phyloP scores from a whole-genome alignment of 2,329 filamentous ascomycete species.

The Trichoderma cornu-damae region DNA sequence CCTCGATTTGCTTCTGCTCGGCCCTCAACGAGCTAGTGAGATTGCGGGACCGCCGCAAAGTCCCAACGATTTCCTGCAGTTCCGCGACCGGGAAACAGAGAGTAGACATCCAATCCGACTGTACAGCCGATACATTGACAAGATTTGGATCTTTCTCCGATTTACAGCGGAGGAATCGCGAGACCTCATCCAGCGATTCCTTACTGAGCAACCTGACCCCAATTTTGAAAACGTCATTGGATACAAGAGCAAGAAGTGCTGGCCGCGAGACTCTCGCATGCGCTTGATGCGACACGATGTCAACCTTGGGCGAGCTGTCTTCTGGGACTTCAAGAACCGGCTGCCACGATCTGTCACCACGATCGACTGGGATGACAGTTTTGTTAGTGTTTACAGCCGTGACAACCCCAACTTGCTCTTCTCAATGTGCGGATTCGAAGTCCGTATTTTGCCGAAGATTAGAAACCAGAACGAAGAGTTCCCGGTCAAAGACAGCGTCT shows the following conservation, averaged over 20 bases:
- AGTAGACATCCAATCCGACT: constrained; percentile 90
- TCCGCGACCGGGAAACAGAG: constrained; percentile 88
- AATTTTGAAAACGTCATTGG: constrained; percentile 99
- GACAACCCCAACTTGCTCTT: constrained; percentile 97
- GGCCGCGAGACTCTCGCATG: constrained; percentile 97
- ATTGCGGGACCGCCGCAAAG: constrained; percentile 90
- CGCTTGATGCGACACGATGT: constrained; percentile 98
- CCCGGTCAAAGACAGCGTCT: constrained; percentile 94
- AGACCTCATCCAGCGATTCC: constrained; percentile 92
- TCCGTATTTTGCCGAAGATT: constrained; percentile 90
- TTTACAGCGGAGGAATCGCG: constrained; percentile 92
- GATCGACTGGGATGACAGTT: constrained; percentile 98
- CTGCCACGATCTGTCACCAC: constrained; percentile 92
- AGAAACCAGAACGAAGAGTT: constrained; percentile 96
- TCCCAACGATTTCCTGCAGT: constrained; percentile 97
- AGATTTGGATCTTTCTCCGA: constrained; percentile 95
- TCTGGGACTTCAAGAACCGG: constrained; percentile 98
- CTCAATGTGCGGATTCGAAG: constrained; percentile 97
- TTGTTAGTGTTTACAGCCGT: constrained; percentile 93
- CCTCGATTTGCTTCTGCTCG: constrained; percentile 84
- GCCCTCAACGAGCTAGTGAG: constrained; percentile 92
- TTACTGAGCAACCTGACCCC: constrained; percentile 96
- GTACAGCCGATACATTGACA: constrained; percentile 98
- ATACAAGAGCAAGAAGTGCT: constrained; percentile 99
- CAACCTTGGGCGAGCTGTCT: constrained; percentile 92